Conservation (phyloP, 306 rosid species). For the Mimosa bimucronata region DNA sequence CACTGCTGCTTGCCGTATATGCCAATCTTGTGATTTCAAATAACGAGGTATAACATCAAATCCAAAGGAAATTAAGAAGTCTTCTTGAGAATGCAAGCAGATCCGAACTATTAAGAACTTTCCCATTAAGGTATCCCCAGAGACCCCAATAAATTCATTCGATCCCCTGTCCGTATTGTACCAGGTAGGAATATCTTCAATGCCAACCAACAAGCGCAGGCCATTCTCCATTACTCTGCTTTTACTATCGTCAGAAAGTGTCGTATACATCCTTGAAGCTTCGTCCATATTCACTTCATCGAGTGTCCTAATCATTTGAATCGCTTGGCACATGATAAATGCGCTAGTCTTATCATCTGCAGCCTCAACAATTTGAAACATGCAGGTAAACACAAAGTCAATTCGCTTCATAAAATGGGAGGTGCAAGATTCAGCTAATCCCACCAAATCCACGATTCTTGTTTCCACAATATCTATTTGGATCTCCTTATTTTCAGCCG, state of each 20-base stretch:
- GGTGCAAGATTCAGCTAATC: neutral
- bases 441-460: neutral
- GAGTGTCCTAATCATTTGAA: slow-evolving; percentile 14
- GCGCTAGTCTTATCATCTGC: neutral
- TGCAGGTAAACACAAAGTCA: neutral
- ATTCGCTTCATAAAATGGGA: neutral
- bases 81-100: neutral
- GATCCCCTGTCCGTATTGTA: neutral
- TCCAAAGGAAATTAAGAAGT: neutral
- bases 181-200: slow-evolving; percentile 29
- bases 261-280: neutral
- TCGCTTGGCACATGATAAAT: neutral
- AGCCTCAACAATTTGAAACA: slow-evolving; percentile 16
- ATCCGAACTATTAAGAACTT: slow-evolving; percentile 18
- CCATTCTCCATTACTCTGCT: neutral
- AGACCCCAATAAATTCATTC: neutral
- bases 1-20: slow-evolving; percentile 31
- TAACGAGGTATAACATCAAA: neutral
- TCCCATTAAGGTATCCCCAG: neutral
- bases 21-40: slow-evolving; percentile 9
- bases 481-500: neutral
- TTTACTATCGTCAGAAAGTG: neutral
- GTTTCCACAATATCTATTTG: neutral
- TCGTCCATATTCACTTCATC: neutral
- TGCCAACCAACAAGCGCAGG: slow-evolving; percentile 12